A percentile compares a stretch with the other conserved stretches of the same genome.
phyloP scores from a whole-genome alignment of 192 early-diverging fungal genomes.

The Coemansia sp. region DNA sequence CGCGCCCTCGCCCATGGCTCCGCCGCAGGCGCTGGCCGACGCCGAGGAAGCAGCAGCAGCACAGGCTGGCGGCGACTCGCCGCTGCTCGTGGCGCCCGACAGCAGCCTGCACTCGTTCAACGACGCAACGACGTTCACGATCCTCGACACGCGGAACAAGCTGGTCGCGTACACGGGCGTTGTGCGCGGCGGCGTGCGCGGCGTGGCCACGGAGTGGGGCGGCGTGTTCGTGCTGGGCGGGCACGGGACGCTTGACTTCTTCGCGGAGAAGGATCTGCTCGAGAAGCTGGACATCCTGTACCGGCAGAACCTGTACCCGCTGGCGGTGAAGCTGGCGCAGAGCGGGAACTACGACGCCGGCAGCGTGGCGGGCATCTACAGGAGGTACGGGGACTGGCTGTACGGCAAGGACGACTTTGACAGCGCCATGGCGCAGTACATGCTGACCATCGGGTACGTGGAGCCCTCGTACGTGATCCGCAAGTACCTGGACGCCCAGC shows the following conservation, averaged over 20 bases:
- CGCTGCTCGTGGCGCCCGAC: slow-evolving; percentile 40
- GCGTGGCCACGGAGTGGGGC: slow-evolving; percentile 86
- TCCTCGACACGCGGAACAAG: slow-evolving; percentile 92
- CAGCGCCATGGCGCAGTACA: slow-evolving; percentile 87
- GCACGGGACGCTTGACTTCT: slow-evolving; percentile 51
- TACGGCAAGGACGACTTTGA: slow-evolving; percentile 89
- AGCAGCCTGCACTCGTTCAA: slow-evolving; percentile 46
- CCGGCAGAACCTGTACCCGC: slow-evolving; percentile 84
- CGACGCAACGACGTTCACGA: slow-evolving; percentile 54
- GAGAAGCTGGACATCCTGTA: slow-evolving; percentile 87
- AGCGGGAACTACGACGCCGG: slow-evolving; percentile 78
- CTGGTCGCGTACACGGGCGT: slow-evolving; percentile 84
- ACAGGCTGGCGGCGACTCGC: slow-evolving; percentile 57
- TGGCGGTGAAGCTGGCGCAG: slow-evolving; percentile 85
- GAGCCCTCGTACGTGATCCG: slow-evolving; percentile 97
- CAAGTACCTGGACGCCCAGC: slow-evolving; percentile 94
- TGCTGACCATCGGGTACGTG: slow-evolving; percentile 86
- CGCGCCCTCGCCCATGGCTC: slow-evolving; percentile 34
- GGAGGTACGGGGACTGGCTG: slow-evolving; percentile 92
- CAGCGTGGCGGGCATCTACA: slow-evolving; percentile 90
- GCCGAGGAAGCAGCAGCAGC: slow-evolving; percentile 2
- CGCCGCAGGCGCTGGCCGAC: slow-evolving; percentile 25
- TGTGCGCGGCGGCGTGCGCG: slow-evolving; percentile 68
- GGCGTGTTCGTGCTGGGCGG: slow-evolving; percentile 82
- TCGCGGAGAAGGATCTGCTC: slow-evolving; percentile 86